Evolutionary conservation across 2,329 filamentous ascomycete species (phyloP).

Genomic region (Hymenoscyphus fraxineus): DNA sequence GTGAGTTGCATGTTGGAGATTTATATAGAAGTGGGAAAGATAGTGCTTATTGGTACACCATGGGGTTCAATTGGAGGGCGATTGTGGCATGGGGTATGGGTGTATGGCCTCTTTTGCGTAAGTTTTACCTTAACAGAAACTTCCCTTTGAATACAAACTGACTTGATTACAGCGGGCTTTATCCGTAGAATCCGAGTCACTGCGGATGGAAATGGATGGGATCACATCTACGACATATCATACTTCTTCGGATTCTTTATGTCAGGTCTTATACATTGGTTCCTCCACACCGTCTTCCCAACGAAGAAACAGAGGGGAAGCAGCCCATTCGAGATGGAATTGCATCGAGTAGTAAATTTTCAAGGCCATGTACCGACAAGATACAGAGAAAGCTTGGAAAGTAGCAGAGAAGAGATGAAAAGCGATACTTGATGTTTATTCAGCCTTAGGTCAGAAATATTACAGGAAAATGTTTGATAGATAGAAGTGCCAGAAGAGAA

Average conservation of each 20-base stretch:
- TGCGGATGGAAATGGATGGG: constrained; percentile 31
- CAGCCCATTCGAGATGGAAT: constrained; percentile 30
- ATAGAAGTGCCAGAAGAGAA: no score
- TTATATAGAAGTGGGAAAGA: constrained; percentile 30
- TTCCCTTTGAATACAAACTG: constrained; percentile 1
- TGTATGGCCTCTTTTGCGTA: constrained; percentile 35
- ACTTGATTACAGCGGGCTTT: constrained; percentile 25
- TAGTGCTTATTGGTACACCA: constrained; percentile 33
- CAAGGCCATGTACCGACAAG: neutral
- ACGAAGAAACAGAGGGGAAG: constrained; percentile 27
- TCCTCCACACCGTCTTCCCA: constrained; percentile 26
- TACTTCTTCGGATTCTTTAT: constrained; percentile 35
- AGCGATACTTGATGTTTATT: neutral
- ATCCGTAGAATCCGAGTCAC: constrained; percentile 26
- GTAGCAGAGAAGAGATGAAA: neutral
- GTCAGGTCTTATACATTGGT: constrained; percentile 25
- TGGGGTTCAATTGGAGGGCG: constrained; percentile 35
- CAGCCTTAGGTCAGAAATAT: no score
- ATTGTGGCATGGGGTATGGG: constrained; percentile 22
- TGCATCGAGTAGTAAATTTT: constrained; percentile 16
- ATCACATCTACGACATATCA: constrained; percentile 32
- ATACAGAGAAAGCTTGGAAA: neutral
- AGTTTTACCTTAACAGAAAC: constrained; percentile 10
- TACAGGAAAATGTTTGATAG: no score
- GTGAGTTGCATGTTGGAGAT: constrained; percentile 33